Percentiles rank a stretch among this genome's conserved stretches.
Evolutionary conservation across 2,329 filamentous ascomycete genomes (phyloP).

Genomic region (Diplodia corticola): DNA sequence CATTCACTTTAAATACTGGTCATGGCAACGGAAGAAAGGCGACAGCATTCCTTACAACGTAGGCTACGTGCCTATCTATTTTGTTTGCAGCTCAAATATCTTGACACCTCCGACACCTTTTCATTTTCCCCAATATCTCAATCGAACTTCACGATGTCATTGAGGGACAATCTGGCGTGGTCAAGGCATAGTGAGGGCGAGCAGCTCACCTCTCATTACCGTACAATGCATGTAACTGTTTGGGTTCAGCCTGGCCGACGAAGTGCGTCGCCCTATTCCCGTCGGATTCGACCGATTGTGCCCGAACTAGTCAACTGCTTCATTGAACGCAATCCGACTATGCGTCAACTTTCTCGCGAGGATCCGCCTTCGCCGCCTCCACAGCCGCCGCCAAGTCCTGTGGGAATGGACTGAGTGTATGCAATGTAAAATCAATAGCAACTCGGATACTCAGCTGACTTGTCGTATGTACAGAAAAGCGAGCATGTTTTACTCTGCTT

Average conservation of each 20-base stretch:
- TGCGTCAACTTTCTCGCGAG: slow-evolving; percentile 33
- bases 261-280: background rate
- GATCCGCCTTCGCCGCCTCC: slow-evolving; percentile 44
- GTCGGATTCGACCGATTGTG: background rate
- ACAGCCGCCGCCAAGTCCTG: slow-evolving; percentile 43
- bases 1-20: background rate
- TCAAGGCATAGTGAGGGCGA: background rate
- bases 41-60: background rate
- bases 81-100: background rate
- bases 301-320: background rate
- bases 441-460: background rate
- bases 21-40: background rate
- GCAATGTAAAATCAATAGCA: background rate
- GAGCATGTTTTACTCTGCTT: background rate
- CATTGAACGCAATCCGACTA: background rate
- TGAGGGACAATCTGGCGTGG: background rate
- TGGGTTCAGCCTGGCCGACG: background rate
- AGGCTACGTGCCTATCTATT: background rate
- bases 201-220: background rate
- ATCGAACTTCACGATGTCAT: background rate
- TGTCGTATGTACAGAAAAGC: background rate
- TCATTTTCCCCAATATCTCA: no score
- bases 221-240: background rate
- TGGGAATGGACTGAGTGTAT: background rate
- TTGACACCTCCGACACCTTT: no score